Evolutionary conservation across 331 rosid genomes (phyloP).

Genomic region (Acacia pycnantha): DNA sequence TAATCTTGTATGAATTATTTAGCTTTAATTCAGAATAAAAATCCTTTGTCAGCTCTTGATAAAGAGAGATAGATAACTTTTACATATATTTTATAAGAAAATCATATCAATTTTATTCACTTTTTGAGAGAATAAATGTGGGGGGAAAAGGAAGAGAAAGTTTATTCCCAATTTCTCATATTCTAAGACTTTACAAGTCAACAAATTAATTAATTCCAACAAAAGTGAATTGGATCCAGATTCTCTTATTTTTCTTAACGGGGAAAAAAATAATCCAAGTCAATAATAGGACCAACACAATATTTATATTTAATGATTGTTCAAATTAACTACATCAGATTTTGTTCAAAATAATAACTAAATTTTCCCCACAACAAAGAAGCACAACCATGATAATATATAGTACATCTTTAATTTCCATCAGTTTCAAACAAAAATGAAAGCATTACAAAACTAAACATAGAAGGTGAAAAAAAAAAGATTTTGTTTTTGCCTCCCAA

Average conservation of each 20-base stretch:
- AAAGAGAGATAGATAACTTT: background rate
- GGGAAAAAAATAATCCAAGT: background rate
- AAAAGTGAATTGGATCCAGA: background rate
- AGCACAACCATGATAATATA: background rate
- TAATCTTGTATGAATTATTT: background rate
- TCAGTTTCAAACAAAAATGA: background rate
- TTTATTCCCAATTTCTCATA: slow-evolving; percentile 13
- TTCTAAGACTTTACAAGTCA: slow-evolving; percentile 16
- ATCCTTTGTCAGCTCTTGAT: background rate
- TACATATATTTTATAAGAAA: background rate
- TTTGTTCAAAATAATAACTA: background rate
- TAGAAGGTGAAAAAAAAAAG: background rate
- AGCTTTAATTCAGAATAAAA: background rate
- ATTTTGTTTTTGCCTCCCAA: background rate
- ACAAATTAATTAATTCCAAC: slow-evolving; percentile 1
- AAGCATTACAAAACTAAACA: background rate
- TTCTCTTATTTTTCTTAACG: background rate
- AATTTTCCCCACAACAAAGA: background rate
- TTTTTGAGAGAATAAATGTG: background rate
- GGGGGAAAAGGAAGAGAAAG: background rate
- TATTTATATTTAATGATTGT: background rate
- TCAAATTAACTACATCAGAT: background rate
- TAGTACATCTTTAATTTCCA: background rate
- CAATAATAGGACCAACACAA: background rate
- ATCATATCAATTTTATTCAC: background rate